phyloP scores from a whole-genome alignment of 306 rosid species.

The Cyclanthera cordifolia region DNA sequence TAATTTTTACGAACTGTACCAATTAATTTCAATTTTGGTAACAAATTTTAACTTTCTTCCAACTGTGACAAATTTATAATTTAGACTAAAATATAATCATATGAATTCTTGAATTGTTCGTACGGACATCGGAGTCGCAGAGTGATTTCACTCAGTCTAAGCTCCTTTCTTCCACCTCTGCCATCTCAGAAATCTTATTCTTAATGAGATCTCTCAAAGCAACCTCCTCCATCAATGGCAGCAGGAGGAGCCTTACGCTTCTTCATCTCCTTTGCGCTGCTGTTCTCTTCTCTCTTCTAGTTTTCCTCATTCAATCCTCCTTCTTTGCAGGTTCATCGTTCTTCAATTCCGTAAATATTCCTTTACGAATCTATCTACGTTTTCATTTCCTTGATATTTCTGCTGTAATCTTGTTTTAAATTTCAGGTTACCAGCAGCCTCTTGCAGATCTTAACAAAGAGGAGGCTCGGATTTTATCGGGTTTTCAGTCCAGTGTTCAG shows the following conservation, averaged over 20 bases:
- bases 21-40: too few species aligned
- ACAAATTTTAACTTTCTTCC: too few species aligned
- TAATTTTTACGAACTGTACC: too few species aligned
- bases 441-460: slow-evolving; percentile 33
- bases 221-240: slow-evolving; percentile 16
- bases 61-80: too few species aligned
- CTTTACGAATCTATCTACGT: neutral
- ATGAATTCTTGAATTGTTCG: too few species aligned
- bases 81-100: too few species aligned
- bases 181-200: neutral
- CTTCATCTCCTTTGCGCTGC: slow-evolving; percentile 58
- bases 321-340: slow-evolving; percentile 35
- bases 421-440: slow-evolving; percentile 33
- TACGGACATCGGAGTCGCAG: too few species aligned
- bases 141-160: neutral
- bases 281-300: slow-evolving; percentile 53
- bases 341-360: neutral
- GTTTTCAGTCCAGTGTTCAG: slow-evolving; percentile 60
- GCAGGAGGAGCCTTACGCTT: slow-evolving; percentile 38
- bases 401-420: neutral
- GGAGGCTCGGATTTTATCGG: slow-evolving; percentile 31
- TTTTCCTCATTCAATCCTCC: slow-evolving; percentile 72
- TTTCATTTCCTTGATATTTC: neutral
- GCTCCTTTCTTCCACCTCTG: neutral
- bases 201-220: slow-evolving; percentile 52